Conservation (phyloP, 139 green algal species). For the Desmodesmus armatus region DNA sequence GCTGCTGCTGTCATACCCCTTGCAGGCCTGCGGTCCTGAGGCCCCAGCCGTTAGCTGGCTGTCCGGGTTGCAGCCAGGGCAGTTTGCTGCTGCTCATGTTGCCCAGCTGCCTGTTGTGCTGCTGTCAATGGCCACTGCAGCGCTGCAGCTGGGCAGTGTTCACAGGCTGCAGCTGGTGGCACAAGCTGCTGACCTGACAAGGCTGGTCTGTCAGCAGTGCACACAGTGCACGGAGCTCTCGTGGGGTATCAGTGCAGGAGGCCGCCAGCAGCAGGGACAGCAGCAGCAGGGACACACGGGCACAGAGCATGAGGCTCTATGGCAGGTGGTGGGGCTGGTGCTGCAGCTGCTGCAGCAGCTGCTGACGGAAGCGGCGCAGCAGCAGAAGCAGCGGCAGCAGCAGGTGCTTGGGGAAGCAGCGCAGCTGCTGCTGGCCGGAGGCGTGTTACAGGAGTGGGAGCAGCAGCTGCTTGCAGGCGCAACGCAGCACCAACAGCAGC, state of each 20-base stretch:
- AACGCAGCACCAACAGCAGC: neutral
- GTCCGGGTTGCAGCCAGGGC: too few species aligned
- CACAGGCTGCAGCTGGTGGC: neutral
- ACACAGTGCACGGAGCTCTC: neutral
- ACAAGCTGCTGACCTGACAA: too few species aligned
- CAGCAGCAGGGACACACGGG: neutral
- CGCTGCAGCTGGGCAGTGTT: neutral
- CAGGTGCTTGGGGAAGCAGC: neutral
- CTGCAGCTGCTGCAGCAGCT: neutral
- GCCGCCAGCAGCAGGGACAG: neutral
- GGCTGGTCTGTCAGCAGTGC: too few species aligned
- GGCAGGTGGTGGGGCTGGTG: neutral
- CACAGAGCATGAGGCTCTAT: neutral
- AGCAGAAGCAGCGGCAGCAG: conserved; percentile 2
- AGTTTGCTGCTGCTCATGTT: too few species aligned
- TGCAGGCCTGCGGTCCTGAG: too few species aligned
- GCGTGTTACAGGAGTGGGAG: neutral
- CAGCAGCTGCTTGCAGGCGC: neutral
- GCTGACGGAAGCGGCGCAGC: neutral
- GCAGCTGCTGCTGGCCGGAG: neutral
- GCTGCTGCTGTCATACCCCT: conserved; percentile 14
- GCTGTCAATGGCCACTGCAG: neutral
- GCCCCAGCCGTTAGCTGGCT: neutral
- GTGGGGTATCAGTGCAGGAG: neutral
- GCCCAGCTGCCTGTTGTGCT: neutral